Evolutionary conservation across 441 rosid species (phyloP).

Genomic region (Aleurites moluccanus): DNA sequence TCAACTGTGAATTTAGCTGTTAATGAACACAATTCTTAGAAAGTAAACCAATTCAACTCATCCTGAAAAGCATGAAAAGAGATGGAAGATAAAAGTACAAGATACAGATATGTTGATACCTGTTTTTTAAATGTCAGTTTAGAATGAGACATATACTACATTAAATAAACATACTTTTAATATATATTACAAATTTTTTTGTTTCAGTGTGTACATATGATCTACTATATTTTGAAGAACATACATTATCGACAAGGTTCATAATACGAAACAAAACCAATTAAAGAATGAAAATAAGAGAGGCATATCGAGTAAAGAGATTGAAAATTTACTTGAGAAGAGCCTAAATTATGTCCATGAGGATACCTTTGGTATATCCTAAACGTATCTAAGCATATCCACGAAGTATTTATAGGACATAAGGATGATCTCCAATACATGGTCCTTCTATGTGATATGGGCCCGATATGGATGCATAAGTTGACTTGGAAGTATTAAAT

Average conservation of each 20-base stretch:
- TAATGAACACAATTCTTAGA: not conserved
- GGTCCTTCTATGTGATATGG: not conserved
- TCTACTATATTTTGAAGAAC: not conserved
- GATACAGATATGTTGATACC: not conserved
- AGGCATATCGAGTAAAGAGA: not conserved
- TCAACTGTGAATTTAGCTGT: not conserved
- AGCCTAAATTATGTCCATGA: not conserved
- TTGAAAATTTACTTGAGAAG: not conserved
- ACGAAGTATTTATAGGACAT: not conserved
- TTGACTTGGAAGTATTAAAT: not conserved
- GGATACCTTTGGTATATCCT: not conserved
- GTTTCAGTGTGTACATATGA: not conserved
- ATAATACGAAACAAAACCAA: not conserved
- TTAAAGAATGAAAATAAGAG: not conserved
- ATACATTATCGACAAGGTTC: not conserved
- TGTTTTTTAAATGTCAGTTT: not conserved
- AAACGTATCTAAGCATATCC: not conserved
- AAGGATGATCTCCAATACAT: not conserved
- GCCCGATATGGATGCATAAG: not conserved
- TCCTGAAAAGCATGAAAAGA: not conserved
- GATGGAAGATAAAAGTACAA: not conserved
- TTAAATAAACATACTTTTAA: not conserved
- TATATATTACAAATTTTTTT: too few species aligned
- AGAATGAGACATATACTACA: not conserved
- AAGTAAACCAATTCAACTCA: not conserved